Percentiles rank a stretch among this genome's conserved stretches.
Evolutionary conservation across 1,139 yeast genomes (phyloP).

Genomic region (Scheffersomyces parashehatae): DNA sequence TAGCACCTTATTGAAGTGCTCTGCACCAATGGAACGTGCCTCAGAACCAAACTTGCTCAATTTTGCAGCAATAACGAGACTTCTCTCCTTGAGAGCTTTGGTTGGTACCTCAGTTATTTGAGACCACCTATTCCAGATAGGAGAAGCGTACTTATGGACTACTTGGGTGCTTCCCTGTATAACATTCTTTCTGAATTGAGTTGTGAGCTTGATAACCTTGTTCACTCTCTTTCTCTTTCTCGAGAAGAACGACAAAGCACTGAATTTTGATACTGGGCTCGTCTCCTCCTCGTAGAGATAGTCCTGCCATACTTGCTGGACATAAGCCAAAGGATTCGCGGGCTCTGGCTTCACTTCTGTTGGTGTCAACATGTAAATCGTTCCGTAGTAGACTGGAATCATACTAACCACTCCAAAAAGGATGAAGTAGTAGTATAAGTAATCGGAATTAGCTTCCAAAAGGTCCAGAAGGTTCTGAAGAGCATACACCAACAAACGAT

Average conservation of each 20-base stretch:
- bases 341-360: conserved; percentile 3
- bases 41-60: too few relatives aligned
- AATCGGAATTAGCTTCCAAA: conserved; percentile 19
- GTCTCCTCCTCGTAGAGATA: conserved; percentile 14
- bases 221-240: conserved; percentile 6
- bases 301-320: conserved; percentile 9
- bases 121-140: too few relatives aligned
- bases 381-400: background rate
- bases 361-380: background rate
- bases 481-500: background rate
- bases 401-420: background rate
- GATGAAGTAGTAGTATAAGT: conserved; percentile 16
- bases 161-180: background rate
- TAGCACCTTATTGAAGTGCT: too few relatives aligned
- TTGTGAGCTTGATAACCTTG: conserved; percentile 1
- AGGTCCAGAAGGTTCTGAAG: conserved; percentile 10
- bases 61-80: too few relatives aligned
- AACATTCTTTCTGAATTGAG: background rate
- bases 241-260: conserved; percentile 5
- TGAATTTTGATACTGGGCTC: conserved; percentile 1
- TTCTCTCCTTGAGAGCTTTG: too few relatives aligned
- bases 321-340: conserved; percentile 8
- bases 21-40: too few relatives aligned
- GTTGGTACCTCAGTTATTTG: too few relatives aligned
- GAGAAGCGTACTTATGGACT: background rate